Evolutionary conservation across 768 basidiomycete genomes (phyloP).

Genomic region (Tubosaeta brunneosetosa): DNA sequence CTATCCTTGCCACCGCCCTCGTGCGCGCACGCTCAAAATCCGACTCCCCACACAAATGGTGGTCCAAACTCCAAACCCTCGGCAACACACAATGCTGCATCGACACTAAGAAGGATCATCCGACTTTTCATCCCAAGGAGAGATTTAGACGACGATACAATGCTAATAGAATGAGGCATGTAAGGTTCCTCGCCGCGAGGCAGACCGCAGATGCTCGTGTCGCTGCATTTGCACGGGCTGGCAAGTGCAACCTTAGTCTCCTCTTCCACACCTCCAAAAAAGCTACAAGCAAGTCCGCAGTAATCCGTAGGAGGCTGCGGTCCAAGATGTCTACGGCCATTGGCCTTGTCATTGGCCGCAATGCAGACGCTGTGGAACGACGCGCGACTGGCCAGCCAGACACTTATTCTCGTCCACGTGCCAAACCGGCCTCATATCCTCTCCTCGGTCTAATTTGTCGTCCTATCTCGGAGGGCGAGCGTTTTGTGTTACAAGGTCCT

Average conservation of each 20-base stretch:
- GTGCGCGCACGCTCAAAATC: neutral
- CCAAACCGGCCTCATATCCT: neutral
- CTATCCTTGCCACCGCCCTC: conserved; percentile 16
- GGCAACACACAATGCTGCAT: neutral
- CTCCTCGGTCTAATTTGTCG: conserved; percentile 1
- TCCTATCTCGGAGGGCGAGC: neutral
- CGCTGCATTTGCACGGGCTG: conserved; percentile 6
- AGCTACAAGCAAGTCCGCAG: conserved; percentile 20
- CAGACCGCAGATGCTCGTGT: conserved; percentile 5
- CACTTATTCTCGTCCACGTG: neutral
- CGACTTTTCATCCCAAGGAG: neutral
- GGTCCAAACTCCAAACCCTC: neutral
- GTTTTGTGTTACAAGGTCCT: conserved; percentile 18
- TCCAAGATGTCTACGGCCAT: conserved; percentile 21
- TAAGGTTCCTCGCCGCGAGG: neutral
- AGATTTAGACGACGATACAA: neutral
- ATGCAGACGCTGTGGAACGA: conserved; percentile 4
- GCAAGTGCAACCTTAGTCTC: conserved; percentile 11
- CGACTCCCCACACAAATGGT: neutral
- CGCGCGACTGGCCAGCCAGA: neutral
- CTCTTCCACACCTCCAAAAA: conserved; percentile 23
- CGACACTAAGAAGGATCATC: neutral
- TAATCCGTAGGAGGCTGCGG: conserved; percentile 18
- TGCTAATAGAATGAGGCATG: neutral
- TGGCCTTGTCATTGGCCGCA: conserved; percentile 15